Evolutionary conservation across 2,329 filamentous ascomycete genomes (phyloP).

Genomic region (Simplicillium aogashimaense): DNA sequence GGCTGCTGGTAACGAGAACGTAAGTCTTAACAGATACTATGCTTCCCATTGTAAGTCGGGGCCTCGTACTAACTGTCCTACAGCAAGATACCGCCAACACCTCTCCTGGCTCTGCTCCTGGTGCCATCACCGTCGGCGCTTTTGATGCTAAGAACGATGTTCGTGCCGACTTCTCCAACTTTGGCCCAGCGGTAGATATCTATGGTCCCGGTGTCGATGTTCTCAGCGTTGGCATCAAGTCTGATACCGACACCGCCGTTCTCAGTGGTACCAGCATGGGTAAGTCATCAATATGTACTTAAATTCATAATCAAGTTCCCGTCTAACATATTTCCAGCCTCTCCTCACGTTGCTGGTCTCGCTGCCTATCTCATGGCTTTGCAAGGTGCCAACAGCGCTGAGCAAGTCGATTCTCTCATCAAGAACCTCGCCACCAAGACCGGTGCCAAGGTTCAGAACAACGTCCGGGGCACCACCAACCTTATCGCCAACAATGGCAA

Average conservation of each 20-base stretch:
- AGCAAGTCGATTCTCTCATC: constrained; percentile 34
- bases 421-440: constrained; percentile 39
- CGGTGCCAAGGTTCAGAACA: constrained; percentile 32
- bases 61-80: not conserved
- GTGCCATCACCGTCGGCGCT: constrained; percentile 50
- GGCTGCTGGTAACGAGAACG: constrained; percentile 50
- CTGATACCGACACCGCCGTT: constrained; percentile 29
- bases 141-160: constrained; percentile 39
- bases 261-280: constrained; percentile 51
- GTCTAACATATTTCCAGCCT: constrained; percentile 28
- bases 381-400: constrained; percentile 32
- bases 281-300: constrained; percentile 11
- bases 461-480: constrained; percentile 33
- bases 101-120: constrained; percentile 44
- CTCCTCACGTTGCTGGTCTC: constrained; percentile 57
- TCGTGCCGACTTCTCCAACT: constrained; percentile 49
- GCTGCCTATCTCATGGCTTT: constrained; percentile 57
- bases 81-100: constrained; percentile 36
- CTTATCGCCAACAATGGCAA: constrained; percentile 49
- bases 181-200: constrained; percentile 40
- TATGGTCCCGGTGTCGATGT: constrained; percentile 47
- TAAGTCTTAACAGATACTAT: constrained; percentile 10
- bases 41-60: not conserved
- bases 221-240: constrained; percentile 40
- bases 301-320: not conserved